Base-by-base conservation (phyloP, 1,284 basidiomycete genomes). In the Sporisorium scitamineum region DNA sequence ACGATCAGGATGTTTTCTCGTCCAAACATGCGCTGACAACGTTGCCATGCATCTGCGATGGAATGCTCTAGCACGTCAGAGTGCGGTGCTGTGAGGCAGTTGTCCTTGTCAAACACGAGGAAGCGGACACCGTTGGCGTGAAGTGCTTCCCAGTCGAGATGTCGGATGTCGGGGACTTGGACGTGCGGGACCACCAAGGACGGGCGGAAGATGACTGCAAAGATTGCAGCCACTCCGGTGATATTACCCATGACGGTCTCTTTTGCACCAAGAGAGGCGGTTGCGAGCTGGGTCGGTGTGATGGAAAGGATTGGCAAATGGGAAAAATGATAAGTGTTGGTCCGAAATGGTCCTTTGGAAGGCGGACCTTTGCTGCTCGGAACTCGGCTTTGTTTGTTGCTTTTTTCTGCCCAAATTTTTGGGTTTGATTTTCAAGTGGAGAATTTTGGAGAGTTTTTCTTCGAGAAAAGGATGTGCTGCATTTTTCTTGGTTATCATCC, bases 51-150 rank as follows among this genome's bases (percentile, higher is more conserved):
- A n/a, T 89, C 87, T 90, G 94, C 76, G 14, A 78, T 42, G 11
- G 48, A 53, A 4, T 53, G 52, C 11, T 55, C 64, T 14, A 85
- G 79, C 6, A 61, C 45, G 61, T 86, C 84, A 16, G 71, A 64
- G 51, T 81, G 64, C 0, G 87, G 86, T 31, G 70, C 70, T 5
- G 86, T 86, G 78, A 98, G 86, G 83, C 96, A 98, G 79, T 99
- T 98, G 85, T 99, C 96, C 87, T 97, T 98, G 89, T 98, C 96
- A 77, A 97, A 92, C 0, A 99, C 91, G 13, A 93, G 92, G 34
- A 92, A 94, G 51, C 91, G 90, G 80, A 94, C 95, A 2, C 95
- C 95, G 18, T 90, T 90, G 61, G 88, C 88, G 67, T 89, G 89
- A 41, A 98, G 88, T 16, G 90, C 91, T n/a, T 81, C 80, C 88